Evolutionary conservation across 2,329 filamentous ascomycete genomes (phyloP), one percentile per base, ranked within the genome.

Genomic region (Periglandula ipomoeae): DNA sequence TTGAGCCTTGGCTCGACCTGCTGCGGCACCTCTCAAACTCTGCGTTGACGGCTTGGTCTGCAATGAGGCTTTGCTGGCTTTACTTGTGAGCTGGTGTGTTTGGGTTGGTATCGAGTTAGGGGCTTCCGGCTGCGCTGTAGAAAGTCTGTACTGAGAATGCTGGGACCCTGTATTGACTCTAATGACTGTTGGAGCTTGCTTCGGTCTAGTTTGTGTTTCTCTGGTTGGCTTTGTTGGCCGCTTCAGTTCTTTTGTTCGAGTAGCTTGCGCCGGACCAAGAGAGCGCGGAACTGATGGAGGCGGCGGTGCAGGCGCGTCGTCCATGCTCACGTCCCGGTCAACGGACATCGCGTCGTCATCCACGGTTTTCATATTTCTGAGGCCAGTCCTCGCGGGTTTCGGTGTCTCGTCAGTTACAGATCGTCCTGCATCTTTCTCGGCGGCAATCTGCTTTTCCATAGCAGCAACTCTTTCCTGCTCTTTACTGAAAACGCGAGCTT

Each of bases 111-210:
- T 60, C 68, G 56, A 53, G 66, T 44, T 56, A 9, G 52, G 34
- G 5, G 53, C 50, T 5, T 69, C 84, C 50, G 82, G 77, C 15
- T 79, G 67, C 32, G 68, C 78, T 3, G 82, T 74, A 4, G 81
- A 73, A 34, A 82, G 65, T 13, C 75, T 76, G 52, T 78, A 76
- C 50, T 82, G 79, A 22, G 73, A 69, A 49, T 78, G 72, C 54
- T 83, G 80, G 9, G 81, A 83, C 20, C 77, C 76, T 46, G 80
- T 82, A 55, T 84, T 85, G 51, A 88, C 83, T 50, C 78, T 79
- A 57, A 85, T 89, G 50, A 85, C 79, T 3, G 85, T 87, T 1
- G 68, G 85, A 1, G 78, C 79, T 51, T 83, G 81, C 61, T 82
- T 87, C 0, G 74, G 61, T 61, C 85, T 87, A 10, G 66, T 55